Evolutionary conservation across 768 basidiomycete genomes (phyloP).

Genomic region (Strobilomyces echinocephalus): DNA sequence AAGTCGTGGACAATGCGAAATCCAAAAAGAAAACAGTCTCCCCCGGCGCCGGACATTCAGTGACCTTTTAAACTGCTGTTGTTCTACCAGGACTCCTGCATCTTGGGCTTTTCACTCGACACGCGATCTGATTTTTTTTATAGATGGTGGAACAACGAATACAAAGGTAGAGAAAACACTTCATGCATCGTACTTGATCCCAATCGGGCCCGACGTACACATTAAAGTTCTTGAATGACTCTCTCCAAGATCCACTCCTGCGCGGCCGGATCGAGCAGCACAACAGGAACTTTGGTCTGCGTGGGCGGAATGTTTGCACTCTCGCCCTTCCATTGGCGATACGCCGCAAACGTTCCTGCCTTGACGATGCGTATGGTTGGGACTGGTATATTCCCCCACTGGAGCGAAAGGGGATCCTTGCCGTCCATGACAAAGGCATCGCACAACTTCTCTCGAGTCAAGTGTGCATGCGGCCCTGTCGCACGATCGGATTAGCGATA

Average conservation of each 20-base stretch:
- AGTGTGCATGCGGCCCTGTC: constrained; percentile 6
- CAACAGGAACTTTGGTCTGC: constrained; percentile 13
- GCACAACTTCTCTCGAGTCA: constrained; percentile 1
- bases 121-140: too few relatives aligned
- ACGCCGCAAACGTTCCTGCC: constrained; percentile 17
- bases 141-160: too few relatives aligned
- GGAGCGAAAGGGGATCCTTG: background rate
- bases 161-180: too few relatives aligned
- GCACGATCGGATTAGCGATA: background rate
- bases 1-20: too few relatives aligned
- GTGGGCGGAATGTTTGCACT: background rate
- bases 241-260: constrained; percentile 16
- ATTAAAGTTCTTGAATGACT: constrained; percentile 10
- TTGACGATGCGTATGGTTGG: constrained; percentile 23
- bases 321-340: constrained; percentile 12
- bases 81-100: too few relatives aligned
- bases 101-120: too few relatives aligned
- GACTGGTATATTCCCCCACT: background rate
- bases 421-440: constrained; percentile 6
- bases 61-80: too few relatives aligned
- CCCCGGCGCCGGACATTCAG: too few relatives aligned
- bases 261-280: background rate
- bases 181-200: too few relatives aligned
- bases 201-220: too few relatives aligned
- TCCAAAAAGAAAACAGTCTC: too few relatives aligned